These are phyloP conservation scores for Chaetomium fimeti DNA, from an alignment of 495 filamentous ascomycete genomes.

Conservation along the genomic window DNA sequence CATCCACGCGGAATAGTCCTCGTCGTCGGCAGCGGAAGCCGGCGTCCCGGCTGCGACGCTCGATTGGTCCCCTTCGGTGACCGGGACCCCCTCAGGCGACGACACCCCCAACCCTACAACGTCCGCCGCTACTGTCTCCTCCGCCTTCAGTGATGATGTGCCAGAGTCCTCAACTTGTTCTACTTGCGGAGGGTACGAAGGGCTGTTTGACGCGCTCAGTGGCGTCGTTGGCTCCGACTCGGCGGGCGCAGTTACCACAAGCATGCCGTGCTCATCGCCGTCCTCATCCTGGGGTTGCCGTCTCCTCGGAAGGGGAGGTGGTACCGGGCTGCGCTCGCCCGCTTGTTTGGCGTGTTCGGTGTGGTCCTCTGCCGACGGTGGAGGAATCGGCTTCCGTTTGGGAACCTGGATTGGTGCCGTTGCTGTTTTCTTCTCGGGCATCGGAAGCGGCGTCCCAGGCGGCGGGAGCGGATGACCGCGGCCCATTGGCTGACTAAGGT, in stretches of 20 bases:
- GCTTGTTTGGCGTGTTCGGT: conserved; percentile 29
- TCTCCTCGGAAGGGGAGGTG: conserved; percentile 42
- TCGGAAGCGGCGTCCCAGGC: conserved; percentile 64
- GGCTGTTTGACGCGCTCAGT: conserved; percentile 25
- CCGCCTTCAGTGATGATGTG: background rate
- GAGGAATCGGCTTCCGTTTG: conserved; percentile 49
- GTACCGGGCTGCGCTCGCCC: conserved; percentile 43
- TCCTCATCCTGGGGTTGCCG: conserved; percentile 29
- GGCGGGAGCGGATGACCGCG: conserved; percentile 73
- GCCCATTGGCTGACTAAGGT: conserved; percentile 67
- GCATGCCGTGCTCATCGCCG: conserved; percentile 47
- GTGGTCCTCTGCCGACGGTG: conserved; percentile 38
- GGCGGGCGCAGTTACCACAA: conserved; percentile 59
- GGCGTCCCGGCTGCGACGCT: background rate
- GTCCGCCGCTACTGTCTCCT: background rate
- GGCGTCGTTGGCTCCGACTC: conserved; percentile 60
- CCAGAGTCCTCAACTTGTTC: conserved; percentile 39
- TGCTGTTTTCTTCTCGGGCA: conserved; percentile 55
- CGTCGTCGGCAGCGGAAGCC: conserved; percentile 19
- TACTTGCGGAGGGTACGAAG: conserved; percentile 44
- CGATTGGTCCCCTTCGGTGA: background rate
- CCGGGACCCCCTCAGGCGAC: background rate
- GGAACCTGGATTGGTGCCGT: conserved; percentile 56
- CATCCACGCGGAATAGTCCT: conserved; percentile 42
- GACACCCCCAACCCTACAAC: conserved; percentile 1